These are phyloP conservation scores for Pseudozyma tsukubaensis DNA, from an alignment of 1,284 basidiomycete genomes.

Conservation along the genomic window DNA sequence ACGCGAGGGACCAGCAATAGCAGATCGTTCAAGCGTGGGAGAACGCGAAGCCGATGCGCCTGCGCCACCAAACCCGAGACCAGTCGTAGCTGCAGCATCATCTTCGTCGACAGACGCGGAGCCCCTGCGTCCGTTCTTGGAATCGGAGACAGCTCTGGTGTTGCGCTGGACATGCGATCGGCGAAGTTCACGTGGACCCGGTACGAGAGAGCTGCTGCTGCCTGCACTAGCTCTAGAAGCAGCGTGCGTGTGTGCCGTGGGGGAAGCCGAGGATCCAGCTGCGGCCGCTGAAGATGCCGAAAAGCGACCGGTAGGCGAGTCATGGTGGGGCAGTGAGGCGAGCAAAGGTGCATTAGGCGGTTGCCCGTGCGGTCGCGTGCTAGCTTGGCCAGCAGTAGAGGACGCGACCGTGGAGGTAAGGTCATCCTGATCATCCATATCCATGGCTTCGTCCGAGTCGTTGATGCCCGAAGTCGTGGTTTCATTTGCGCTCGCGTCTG, in stretches of 20 bases:
- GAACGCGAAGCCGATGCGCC: background rate
- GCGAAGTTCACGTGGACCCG: conserved; percentile 28
- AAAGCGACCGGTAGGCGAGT: conserved; percentile 48
- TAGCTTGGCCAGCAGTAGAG: conserved; percentile 4
- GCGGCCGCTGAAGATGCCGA: conserved; percentile 16
- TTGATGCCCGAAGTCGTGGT: background rate
- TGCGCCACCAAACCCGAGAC: conserved; percentile 20
- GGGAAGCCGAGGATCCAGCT: conserved; percentile 3
- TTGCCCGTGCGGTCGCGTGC: conserved; percentile 14
- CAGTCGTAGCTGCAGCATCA: conserved; percentile 8
- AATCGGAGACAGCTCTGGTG: background rate
- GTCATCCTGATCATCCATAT: conserved; percentile 42
- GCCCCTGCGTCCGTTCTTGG: conserved; percentile 11
- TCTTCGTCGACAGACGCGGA: conserved; percentile 14
- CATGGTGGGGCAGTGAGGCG: conserved; percentile 34
- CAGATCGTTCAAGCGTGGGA: conserved; percentile 13
- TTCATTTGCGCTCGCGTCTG: background rate
- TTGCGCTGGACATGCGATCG: conserved; percentile 4
- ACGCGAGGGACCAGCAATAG: conserved; percentile 24
- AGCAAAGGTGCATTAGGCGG: conserved; percentile 34
- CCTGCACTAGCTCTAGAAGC: conserved; percentile 3
- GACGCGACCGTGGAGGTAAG: conserved; percentile 13
- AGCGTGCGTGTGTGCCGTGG: conserved; percentile 5
- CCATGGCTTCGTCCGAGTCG: conserved; percentile 41
- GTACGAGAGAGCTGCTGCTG: conserved; percentile 18